phyloP scores from a whole-genome alignment of 2,329 filamentous ascomycete genomes.

The Hirsutella rhossiliensis region DNA sequence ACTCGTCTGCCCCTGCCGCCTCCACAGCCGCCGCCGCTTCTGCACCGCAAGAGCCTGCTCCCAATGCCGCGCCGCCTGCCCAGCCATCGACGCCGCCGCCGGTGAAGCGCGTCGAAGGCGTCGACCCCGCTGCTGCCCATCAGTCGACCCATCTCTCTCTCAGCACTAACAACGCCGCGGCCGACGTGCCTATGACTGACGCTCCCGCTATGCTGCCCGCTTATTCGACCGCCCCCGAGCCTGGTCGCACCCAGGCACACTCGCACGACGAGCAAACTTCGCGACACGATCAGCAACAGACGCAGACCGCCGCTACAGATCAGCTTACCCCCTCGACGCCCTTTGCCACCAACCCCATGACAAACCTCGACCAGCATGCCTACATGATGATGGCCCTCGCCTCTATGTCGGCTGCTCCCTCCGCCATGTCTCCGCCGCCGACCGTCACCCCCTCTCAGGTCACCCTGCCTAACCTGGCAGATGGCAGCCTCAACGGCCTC shows the following conservation, averaged over 20 bases:
- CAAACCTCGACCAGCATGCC: conserved; percentile 23
- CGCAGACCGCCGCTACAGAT: conserved; percentile 7
- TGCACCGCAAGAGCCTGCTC: not conserved
- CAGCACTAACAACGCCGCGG: not conserved
- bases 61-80: not conserved
- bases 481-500: conserved; percentile 16
- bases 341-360: conserved; percentile 19
- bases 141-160: not conserved
- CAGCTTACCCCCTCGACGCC: conserved; percentile 19
- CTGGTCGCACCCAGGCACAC: conserved; percentile 3
- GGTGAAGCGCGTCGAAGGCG: conserved; percentile 1
- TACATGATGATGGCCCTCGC: conserved; percentile 35
- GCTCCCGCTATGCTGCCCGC: conserved; percentile 3
- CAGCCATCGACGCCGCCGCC: conserved; percentile 6
- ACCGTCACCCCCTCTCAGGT: conserved; percentile 35
- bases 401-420: conserved; percentile 22
- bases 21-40: not conserved
- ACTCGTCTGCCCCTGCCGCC: conserved; percentile 1
- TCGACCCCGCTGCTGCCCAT: not conserved
- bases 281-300: conserved; percentile 7
- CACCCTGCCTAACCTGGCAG: conserved; percentile 26
- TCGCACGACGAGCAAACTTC: not conserved
- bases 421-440: conserved; percentile 26
- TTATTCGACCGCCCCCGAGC: not conserved
- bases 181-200: conserved; percentile 8